Conservation (phyloP, 352 stramenopile genomes). For the Phytophthora sojae region DNA sequence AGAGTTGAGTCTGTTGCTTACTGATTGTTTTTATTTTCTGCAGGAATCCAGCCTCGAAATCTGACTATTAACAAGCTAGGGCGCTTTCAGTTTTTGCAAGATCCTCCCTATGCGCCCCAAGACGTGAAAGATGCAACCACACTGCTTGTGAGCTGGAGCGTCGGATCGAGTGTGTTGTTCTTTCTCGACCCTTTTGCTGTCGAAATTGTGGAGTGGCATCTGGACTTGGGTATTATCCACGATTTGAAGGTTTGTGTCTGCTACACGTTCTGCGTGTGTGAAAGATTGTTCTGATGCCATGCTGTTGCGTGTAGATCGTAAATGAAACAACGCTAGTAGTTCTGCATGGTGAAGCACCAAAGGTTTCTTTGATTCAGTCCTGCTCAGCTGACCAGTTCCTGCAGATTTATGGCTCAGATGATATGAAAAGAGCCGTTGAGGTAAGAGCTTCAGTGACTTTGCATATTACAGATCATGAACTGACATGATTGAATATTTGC, state of each 20-base stretch:
- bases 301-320: slow-evolving; percentile 52
- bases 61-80: slow-evolving; percentile 85
- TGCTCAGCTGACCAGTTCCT: slow-evolving; percentile 79
- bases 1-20: not conserved
- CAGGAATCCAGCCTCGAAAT: slow-evolving; percentile 69
- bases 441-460: slow-evolving; percentile 33
- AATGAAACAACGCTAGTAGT: slow-evolving; percentile 74
- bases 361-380: slow-evolving; percentile 78
- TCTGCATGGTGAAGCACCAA: slow-evolving; percentile 76
- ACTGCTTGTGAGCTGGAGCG: slow-evolving; percentile 84
- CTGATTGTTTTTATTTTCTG: not conserved
- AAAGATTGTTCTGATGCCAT: not conserved
- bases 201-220: slow-evolving; percentile 89
- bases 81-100: slow-evolving; percentile 76
- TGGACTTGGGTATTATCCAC: slow-evolving; percentile 87
- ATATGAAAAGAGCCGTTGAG: slow-evolving; percentile 74
- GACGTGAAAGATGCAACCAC: slow-evolving; percentile 54
- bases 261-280: not conserved
- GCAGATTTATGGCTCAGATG: slow-evolving; percentile 67
- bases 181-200: slow-evolving; percentile 84
- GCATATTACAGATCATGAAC: not conserved
- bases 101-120: slow-evolving; percentile 55
- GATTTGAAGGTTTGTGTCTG: slow-evolving; percentile 72
- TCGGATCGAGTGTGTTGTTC: slow-evolving; percentile 82
- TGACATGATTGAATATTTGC: slow-evolving; percentile 10